phyloP scores from a whole-genome alignment of 306 rosid species.

The Vicia villosa region DNA sequence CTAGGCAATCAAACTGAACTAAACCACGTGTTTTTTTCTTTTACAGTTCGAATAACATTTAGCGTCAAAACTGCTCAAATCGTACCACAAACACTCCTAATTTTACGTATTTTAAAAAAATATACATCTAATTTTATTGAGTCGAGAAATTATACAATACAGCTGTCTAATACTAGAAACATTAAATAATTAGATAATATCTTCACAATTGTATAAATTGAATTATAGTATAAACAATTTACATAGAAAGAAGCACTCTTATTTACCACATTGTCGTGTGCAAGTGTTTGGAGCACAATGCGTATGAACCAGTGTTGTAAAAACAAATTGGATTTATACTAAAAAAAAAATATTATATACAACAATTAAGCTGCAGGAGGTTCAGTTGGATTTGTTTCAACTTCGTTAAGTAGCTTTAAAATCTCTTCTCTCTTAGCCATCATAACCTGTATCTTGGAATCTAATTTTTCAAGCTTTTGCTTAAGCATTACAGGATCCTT shows the following conservation, averaged over 20 bases:
- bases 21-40: too few species aligned
- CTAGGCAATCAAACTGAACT: too few species aligned
- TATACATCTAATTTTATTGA: too few species aligned
- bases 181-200: background rate
- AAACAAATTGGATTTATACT: too few species aligned
- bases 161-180: background rate
- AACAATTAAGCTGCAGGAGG: background rate
- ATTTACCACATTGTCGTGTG: too few species aligned
- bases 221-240: background rate
- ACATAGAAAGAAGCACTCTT: background rate
- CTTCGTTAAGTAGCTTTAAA: conserved; percentile 50
- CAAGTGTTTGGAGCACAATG: too few species aligned
- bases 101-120: too few species aligned
- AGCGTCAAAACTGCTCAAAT: too few species aligned
- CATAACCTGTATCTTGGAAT: conserved; percentile 53
- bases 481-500: conserved; percentile 56
- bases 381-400: conserved; percentile 36
- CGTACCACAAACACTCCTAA: too few species aligned
- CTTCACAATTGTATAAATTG: background rate
- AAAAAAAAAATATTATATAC: background rate
- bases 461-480: conserved; percentile 62
- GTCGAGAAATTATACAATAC: too few species aligned
- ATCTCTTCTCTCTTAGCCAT: conserved; percentile 53
- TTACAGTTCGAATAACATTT: too few species aligned
- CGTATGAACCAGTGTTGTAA: too few species aligned